A percentile compares a stretch with the other conserved stretches of the same genome.
These are phyloP conservation scores for Trichoderma parareesei DNA, from an alignment of 495 filamentous ascomycete species.

Conservation along the genomic window DNA sequence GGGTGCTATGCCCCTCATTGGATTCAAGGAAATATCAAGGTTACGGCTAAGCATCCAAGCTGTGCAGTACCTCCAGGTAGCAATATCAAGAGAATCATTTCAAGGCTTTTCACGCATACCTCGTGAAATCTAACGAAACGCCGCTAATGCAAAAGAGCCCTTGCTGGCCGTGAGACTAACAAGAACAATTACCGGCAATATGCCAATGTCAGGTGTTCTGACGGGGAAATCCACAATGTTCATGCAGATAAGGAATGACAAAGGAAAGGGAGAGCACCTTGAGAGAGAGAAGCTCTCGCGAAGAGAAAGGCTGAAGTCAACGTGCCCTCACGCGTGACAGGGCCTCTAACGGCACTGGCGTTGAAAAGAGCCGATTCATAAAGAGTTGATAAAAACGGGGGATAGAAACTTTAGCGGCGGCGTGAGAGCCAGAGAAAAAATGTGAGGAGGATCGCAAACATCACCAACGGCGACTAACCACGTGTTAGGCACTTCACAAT, in stretches of 20 bases:
- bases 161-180: background rate
- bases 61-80: background rate
- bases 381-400: background rate
- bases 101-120: background rate
- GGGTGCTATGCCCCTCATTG: background rate
- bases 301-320: background rate
- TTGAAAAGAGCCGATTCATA: background rate
- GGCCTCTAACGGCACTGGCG: no score
- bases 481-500: background rate
- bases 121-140: constrained; percentile 8
- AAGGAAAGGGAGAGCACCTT: background rate
- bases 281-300: background rate
- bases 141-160: background rate
- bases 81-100: background rate
- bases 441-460: background rate
- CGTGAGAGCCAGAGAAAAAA: background rate
- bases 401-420: background rate
- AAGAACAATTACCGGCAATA: background rate
- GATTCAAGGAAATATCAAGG: background rate
- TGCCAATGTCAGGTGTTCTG: background rate
- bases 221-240: background rate
- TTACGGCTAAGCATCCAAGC: background rate
- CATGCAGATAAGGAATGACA: background rate
- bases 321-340: no score
- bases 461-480: background rate